Conservation (phyloP, 768 basidiomycete genomes). For the Trametes sanguinea region DNA sequence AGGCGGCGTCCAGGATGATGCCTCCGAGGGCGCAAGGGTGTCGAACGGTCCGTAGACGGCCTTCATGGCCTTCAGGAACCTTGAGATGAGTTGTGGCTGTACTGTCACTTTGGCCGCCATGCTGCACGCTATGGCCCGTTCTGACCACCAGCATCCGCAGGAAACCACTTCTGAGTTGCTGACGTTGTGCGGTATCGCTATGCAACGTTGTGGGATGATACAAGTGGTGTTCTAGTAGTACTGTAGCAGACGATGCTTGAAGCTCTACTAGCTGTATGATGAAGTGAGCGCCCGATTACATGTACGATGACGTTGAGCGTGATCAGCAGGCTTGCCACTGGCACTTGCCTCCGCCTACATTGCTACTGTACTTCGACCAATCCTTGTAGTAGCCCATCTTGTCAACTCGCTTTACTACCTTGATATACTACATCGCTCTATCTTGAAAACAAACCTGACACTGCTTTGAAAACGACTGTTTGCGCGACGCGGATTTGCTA, state of each 20-base stretch:
- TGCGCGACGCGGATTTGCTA: conserved; percentile 31
- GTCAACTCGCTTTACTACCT: too few species aligned
- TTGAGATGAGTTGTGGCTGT: conserved; percentile 1
- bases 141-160: too few species aligned
- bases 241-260: too few species aligned
- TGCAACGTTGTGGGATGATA: neutral
- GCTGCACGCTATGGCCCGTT: neutral
- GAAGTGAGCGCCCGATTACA: neutral
- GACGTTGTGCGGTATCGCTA: too few species aligned
- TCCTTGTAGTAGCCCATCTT: too few species aligned
- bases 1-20: conserved; percentile 23
- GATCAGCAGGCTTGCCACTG: neutral
- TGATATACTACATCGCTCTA: neutral
- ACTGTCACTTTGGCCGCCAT: neutral
- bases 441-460: neutral
- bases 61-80: conserved; percentile 25
- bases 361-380: too few species aligned
- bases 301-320: neutral
- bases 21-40: conserved; percentile 3
- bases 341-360: neutral
- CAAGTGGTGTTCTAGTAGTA: neutral
- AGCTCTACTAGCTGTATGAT: neutral
- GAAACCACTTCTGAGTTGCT: too few species aligned
- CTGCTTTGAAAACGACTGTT: neutral
- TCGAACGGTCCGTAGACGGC: conserved; percentile 24